A percentile compares a stretch with the other conserved stretches of the same genome.
These are phyloP conservation scores for Urostyla sp. DNA, from an alignment of 73 alveolate species.

Conservation along the genomic window DNA sequence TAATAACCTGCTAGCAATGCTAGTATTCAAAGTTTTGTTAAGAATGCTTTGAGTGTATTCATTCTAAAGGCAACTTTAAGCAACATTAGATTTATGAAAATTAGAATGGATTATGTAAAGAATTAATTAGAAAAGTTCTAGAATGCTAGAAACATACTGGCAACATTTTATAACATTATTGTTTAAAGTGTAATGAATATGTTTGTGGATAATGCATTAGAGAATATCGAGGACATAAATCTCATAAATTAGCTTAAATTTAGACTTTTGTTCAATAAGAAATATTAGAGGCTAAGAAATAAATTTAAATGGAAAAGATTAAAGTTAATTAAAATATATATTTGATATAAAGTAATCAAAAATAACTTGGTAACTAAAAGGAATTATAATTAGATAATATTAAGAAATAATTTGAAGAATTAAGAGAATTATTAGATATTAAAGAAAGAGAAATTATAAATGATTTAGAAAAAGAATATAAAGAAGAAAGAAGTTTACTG, in stretches of 20 bases:
- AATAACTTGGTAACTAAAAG: too few species aligned
- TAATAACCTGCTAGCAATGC: not conserved
- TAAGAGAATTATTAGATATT: not conserved
- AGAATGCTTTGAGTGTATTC: not conserved
- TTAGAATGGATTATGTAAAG: not conserved
- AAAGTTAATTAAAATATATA: not conserved
- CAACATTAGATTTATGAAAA: not conserved
- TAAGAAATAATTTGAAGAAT: not conserved
- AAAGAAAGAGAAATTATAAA: not conserved
- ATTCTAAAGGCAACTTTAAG: not conserved
- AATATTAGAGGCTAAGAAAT: not conserved
- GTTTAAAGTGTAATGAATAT: not conserved
- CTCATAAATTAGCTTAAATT: not conserved
- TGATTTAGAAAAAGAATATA: not conserved
- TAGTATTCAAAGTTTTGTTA: not conserved
- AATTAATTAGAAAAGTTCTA: not conserved
- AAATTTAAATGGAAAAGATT: not conserved
- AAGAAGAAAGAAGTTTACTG: not conserved
- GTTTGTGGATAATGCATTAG: not conserved
- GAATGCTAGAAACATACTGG: not conserved
- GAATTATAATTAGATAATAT: too few species aligned
- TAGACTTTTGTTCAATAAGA: not conserved
- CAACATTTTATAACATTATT: not conserved
- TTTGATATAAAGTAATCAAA: not conserved
- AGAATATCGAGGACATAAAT: constrained; percentile 21